These are phyloP conservation scores for Abortiporus biennis DNA, from an alignment of 1,284 basidiomycete species.

Conservation along the genomic window DNA sequence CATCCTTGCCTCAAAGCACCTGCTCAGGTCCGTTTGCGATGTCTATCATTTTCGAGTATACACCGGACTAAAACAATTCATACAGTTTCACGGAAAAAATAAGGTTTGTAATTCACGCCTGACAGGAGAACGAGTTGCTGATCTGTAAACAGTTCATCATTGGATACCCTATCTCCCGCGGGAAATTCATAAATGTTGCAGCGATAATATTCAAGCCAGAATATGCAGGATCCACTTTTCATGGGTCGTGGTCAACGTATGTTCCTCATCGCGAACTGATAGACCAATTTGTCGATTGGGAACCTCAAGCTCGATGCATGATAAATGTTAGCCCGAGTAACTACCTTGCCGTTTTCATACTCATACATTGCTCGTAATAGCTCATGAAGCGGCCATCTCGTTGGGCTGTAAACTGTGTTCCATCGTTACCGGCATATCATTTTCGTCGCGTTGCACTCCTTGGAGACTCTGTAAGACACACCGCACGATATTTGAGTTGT, in stretches of 20 bases:
- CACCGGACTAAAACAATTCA: no score
- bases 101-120: no score
- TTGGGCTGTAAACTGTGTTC: slow-evolving; percentile 28
- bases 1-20: slow-evolving; percentile 15
- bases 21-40: not conserved
- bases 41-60: no score
- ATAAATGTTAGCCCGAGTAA: slow-evolving; percentile 29
- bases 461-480: slow-evolving; percentile 29
- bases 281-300: slow-evolving; percentile 36
- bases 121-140: no score
- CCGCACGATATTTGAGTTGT: not conserved
- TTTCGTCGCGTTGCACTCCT: slow-evolving; percentile 24
- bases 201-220: slow-evolving; percentile 37
- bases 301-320: slow-evolving; percentile 38
- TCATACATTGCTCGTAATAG: not conserved
- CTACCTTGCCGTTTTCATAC: not conserved
- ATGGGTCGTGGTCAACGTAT: slow-evolving; percentile 36
- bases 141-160: slow-evolving; percentile 23
- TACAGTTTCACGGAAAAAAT: no score
- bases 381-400: slow-evolving; percentile 21
- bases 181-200: slow-evolving; percentile 40
- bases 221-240: slow-evolving; percentile 32
- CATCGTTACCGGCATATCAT: slow-evolving; percentile 20
- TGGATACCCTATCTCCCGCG: slow-evolving; percentile 41
- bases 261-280: slow-evolving; percentile 31